These are phyloP conservation scores for Pseudovirgaria hyperparasitica DNA, from an alignment of 2,329 filamentous ascomycete species.

Conservation along the genomic window DNA sequence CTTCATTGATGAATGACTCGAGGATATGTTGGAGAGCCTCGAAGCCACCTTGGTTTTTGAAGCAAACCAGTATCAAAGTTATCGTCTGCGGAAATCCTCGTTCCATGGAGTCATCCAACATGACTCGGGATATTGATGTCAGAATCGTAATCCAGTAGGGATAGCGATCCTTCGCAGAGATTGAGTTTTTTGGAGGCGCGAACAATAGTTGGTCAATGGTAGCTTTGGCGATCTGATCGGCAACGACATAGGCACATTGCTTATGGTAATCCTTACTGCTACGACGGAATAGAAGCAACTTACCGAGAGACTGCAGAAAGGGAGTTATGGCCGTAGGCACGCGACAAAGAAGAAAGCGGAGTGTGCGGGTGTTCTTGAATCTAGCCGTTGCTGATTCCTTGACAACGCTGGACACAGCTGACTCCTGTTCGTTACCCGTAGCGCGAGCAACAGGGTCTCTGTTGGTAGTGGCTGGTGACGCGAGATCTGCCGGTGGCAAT, in stretches of 20 bases:
- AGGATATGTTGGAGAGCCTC: constrained; percentile 61
- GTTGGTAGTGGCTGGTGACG: constrained; percentile 3
- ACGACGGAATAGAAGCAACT: constrained; percentile 63
- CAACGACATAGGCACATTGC: constrained; percentile 48
- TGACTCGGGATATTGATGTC: constrained; percentile 62
- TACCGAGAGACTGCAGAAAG: constrained; percentile 77
- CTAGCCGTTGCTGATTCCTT: constrained; percentile 8
- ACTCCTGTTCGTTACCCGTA: constrained; percentile 6
- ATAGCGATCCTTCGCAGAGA: constrained; percentile 49
- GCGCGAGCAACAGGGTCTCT: too few species aligned
- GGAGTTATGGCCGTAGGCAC: constrained; percentile 70
- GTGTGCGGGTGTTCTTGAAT: constrained; percentile 65
- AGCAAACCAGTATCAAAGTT: constrained; percentile 71
- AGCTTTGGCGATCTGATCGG: constrained; percentile 58
- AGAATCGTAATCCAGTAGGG: constrained; percentile 75
- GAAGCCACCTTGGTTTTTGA: constrained; percentile 71
- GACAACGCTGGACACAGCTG: not conserved
- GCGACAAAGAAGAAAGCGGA: constrained; percentile 65
- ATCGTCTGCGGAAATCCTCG: constrained; percentile 25
- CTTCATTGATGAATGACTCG: constrained; percentile 50
- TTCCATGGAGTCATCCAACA: constrained; percentile 52
- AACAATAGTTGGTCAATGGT: constrained; percentile 54
- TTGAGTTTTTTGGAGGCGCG: constrained; percentile 31
- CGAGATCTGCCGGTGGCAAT: constrained; percentile 7
- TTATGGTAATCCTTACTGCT: constrained; percentile 52